Base-by-base conservation (phyloP, 768 basidiomycete species). In the Kockovaella imperatae region DNA sequence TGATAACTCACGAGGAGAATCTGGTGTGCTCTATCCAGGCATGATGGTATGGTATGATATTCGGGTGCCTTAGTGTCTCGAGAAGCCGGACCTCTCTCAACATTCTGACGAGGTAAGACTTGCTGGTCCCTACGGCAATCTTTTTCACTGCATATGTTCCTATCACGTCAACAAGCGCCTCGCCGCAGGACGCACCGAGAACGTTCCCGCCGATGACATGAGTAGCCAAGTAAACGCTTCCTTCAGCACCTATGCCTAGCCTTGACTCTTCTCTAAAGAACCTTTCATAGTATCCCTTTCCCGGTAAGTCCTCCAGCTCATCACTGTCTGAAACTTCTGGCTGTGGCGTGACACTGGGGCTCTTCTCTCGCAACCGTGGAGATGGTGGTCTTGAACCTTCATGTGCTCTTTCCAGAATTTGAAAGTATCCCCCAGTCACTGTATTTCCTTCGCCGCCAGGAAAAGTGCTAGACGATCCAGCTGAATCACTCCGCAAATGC, bases 41-140 rank as follows among this genome's bases (percentile, higher is more conserved):
- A 62, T 93, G 90, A 68, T 96, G 93, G 62, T 95, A 95, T 3
- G 86, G 88, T 52, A 97, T 79, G 56, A 97, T 93, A 55, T 96
- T 93, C 4, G 83, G 85, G 72, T 97, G 91, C 47, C 84, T 83
- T 3, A 97, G 74, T 23, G 79, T 77, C 65, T 96, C 90, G 35
- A 96, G 74, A 7, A 95, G 75, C 35, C 86, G 81, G 45, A 96
- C 86, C 75, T 91, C 89, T 35, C 80, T 80, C 31, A 91, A 74
- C 46, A 86, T 89, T 41, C 81, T 82, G 32, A 89, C 72, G 5
- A 93, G 75, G 73, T 91, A 91, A 2, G 82, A 77, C 57, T 88
- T 85, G 0, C 87, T 91, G 62, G 87, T 81, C 40, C 90, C 90
- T 0, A 96, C 86, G 0, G 93, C 89, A 18, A 97, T 88, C 69